A percentile compares a stretch with the other conserved stretches of the same genome.
Evolutionary conservation across 164 flowering plant genomes (phyloP).

Genomic region (Malania oleifera): DNA sequence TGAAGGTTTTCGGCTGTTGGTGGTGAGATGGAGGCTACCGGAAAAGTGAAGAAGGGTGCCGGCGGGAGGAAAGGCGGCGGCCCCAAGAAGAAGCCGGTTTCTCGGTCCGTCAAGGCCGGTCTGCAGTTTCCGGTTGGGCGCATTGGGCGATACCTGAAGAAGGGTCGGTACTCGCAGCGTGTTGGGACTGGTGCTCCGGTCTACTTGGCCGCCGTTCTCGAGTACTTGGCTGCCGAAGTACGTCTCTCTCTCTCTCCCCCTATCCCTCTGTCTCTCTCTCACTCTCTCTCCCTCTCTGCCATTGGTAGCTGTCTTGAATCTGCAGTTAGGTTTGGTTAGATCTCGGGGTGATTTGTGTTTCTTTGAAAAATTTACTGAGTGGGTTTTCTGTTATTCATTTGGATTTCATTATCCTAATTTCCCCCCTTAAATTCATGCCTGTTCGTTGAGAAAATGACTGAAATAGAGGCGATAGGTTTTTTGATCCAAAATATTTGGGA

Average conservation of each 20-base stretch:
- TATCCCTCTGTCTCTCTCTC: background rate
- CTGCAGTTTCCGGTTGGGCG: conserved; percentile 49
- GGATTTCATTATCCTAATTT: too few relatives aligned
- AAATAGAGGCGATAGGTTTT: too few relatives aligned
- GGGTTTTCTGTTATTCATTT: too few relatives aligned
- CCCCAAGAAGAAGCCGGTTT: conserved; percentile 39
- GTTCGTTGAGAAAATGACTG: too few relatives aligned
- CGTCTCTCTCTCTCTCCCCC: background rate
- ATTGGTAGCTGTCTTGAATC: too few relatives aligned
- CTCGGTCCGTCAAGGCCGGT: conserved; percentile 48
- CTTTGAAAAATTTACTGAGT: too few relatives aligned
- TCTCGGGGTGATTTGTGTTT: too few relatives aligned
- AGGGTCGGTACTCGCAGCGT: conserved; percentile 41
- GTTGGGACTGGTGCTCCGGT: conserved; percentile 40
- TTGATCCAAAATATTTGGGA: too few relatives aligned
- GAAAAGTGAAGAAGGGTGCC: conserved; percentile 41
- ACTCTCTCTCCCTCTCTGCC: too few relatives aligned
- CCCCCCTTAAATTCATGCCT: too few relatives aligned
- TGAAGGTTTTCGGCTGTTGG: too few relatives aligned
- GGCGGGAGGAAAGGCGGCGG: conserved; percentile 45
- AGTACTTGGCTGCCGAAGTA: conserved; percentile 17
- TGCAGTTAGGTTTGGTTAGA: too few relatives aligned
- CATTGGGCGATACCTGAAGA: conserved; percentile 41
- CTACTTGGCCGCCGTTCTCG: conserved; percentile 43
- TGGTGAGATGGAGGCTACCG: conserved; percentile 24